Evolutionary conservation across 768 basidiomycete genomes (phyloP), one percentile per base, ranked within the genome.

Genomic region (Lepiota brunneoincarnata): DNA sequence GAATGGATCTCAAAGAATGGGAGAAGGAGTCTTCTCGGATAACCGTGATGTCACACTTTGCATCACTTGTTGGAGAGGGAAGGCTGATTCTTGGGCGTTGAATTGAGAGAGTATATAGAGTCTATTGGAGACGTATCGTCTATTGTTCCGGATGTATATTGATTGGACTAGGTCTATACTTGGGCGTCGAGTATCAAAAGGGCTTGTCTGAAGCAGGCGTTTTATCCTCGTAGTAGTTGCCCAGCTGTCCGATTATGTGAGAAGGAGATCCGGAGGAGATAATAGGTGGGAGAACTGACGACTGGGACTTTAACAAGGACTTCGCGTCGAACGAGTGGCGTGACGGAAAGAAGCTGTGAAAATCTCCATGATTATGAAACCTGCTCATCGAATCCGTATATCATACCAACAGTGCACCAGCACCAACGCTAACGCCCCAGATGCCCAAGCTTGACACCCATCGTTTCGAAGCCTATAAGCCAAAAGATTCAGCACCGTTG

Each of bases 171-270:
- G 31, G n/a, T 55, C 23, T 53, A 51, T 26, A 55, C 11, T 54
- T 40, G 41, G 11, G 28, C 43, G 21, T 17, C 15, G 31, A 52
- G 39, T 49, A 60, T 71, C 77, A 93, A 75, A 93, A 91, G 4
- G 91, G 90, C 65, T 90, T 91, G 75, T 93, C 91, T 26, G 80
- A 87, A 37, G 83, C 83, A 14, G 89, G 91, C 0, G 79, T 89
- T 60, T 81, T 88, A 73, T 93, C 91, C 65, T 85, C 80, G 66
- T 81, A 93, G 71, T 89, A 90, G 50, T 59, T 69, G 37, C 82
- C 81, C 63, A 93, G 56, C 91, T 93, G 57, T 14, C 59, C 40
- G 39, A 38, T 11, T 21, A 55, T 20, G 51, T 40, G 15, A 49
- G 54, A 46, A 36, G 48, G 24, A 23, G 54, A 44, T 44, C 56